Evolutionary conservation across 805 yeast genomes (phyloP).

Genomic region (Metschnikowia vanudenii): DNA sequence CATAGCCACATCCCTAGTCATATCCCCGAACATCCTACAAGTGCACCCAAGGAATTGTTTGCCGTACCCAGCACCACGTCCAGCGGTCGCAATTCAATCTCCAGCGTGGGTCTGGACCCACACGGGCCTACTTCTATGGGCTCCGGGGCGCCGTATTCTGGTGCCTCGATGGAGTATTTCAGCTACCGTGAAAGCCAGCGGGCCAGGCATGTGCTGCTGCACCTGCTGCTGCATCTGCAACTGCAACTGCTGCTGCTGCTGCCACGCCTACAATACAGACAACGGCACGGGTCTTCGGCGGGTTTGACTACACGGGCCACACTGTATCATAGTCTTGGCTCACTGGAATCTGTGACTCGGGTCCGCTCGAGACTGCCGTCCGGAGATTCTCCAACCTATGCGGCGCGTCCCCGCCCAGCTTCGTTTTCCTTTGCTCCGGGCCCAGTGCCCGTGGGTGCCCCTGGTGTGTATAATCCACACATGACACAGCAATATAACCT

Average conservation of each 20-base stretch:
- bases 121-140: constrained; percentile 1
- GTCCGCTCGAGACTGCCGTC: constrained; percentile 6
- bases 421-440: constrained; percentile 12
- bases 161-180: constrained; percentile 10
- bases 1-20: too few species aligned
- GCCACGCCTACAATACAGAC: constrained; percentile 11
- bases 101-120: constrained; percentile 7
- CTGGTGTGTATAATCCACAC: background rate
- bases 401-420: constrained; percentile 14
- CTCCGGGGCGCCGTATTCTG: background rate
- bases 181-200: constrained; percentile 10
- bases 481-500: background rate
- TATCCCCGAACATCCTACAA: background rate
- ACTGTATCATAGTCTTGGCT: constrained; percentile 9
- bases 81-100: constrained; percentile 5
- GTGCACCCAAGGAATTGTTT: background rate
- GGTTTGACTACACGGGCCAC: constrained; percentile 8
- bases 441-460: constrained; percentile 2
- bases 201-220: constrained; percentile 5
- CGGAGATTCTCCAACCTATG: constrained; percentile 9
- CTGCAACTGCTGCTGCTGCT: constrained; percentile 9
- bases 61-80: constrained; percentile 3
- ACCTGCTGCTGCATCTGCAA: constrained; percentile 10
- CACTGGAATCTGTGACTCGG: constrained; percentile 1
- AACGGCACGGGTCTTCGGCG: constrained; percentile 2